Evolutionary conservation across 345 rosid species (phyloP), one percentile per base, ranked within the genome.

Genomic region (Gossypium arboreum): DNA sequence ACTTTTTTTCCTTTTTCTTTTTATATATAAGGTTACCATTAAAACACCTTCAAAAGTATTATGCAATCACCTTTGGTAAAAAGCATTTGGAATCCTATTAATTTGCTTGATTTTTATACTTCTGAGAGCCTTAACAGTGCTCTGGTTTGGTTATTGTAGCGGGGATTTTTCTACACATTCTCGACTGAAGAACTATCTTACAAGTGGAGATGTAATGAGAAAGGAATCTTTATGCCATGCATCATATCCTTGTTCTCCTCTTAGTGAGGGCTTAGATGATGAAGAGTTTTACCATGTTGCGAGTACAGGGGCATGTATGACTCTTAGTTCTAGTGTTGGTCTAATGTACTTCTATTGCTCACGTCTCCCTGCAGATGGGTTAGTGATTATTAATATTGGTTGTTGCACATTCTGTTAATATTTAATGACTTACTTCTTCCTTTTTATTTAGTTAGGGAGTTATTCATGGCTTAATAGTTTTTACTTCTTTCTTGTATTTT

Each of bases 321-420:
- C 85, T 44, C 88, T 87, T 54, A 56, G 79, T 79, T 91, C 97
- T 41, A 90, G 98, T 22, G 87, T 93, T 63, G 18, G 67, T 54
- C 80, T 94, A 85, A 73, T 94, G 72, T 60, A 89, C 81, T 89
- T 86, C 66, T 95, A 91, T 75, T 95, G 99, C 84, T 90, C 98
- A 6, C 85, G 91, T 50, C 94, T 93, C 58, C 99, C 97, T 77
- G 93, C 93, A 27, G 99, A 95, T 54, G 85, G 86, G 99, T 95
- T 72, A 78, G 91, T 87, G 64, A 71, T 27, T 34, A 57, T 63
- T 34, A 71, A 71, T 50, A 67, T 69, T 68, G 9, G 11, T 73
- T 48, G 25, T 43, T 60, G 20, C 45, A 5, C 16, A 69, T 77
- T 20, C 12, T 65, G 20, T 20, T 79, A 54, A 54, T 20, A 47